Percentiles rank a stretch among this genome's conserved stretches.
phyloP scores from a whole-genome alignment of 148 eudicot genomes.

The Pouteria glomerata region DNA sequence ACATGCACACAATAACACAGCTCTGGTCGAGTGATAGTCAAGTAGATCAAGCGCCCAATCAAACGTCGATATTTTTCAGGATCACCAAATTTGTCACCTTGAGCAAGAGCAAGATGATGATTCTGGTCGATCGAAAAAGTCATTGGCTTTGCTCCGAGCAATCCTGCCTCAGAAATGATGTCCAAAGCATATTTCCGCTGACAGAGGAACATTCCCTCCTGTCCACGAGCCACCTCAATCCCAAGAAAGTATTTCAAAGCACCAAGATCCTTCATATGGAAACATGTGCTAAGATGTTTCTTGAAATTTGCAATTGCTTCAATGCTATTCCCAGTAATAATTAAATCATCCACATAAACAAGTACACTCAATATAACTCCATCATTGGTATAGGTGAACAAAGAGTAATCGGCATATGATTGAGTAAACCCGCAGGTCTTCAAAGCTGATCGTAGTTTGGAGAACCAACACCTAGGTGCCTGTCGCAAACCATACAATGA shows the following conservation, averaged over 20 bases:
- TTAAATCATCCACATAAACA: constrained; percentile 11
- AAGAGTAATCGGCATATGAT: background rate
- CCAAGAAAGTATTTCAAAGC: no score
- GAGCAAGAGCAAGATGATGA: background rate
- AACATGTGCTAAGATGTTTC: background rate
- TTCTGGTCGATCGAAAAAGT: background rate
- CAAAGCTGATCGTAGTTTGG: background rate
- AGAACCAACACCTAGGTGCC: constrained; percentile 2
- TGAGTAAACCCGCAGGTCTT: background rate
- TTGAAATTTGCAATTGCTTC: background rate
- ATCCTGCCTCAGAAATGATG: background rate
- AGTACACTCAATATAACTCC: background rate
- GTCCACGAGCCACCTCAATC: no score
- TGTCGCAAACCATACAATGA: background rate
- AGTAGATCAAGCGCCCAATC: background rate
- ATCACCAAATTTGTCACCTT: background rate
- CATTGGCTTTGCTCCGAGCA: background rate
- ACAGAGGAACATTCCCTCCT: background rate
- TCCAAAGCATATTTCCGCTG: no score
- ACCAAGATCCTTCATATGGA: background rate
- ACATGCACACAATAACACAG: constrained; percentile 1
- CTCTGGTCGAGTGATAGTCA: background rate
- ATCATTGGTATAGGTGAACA: background rate
- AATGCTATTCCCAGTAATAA: background rate
- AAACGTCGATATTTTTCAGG: background rate